A percentile compares a stretch with the other conserved stretches of the same genome.
These are phyloP conservation scores for Naganishia vishniacii DNA, from an alignment of 768 basidiomycete species.

Conservation along the genomic window DNA sequence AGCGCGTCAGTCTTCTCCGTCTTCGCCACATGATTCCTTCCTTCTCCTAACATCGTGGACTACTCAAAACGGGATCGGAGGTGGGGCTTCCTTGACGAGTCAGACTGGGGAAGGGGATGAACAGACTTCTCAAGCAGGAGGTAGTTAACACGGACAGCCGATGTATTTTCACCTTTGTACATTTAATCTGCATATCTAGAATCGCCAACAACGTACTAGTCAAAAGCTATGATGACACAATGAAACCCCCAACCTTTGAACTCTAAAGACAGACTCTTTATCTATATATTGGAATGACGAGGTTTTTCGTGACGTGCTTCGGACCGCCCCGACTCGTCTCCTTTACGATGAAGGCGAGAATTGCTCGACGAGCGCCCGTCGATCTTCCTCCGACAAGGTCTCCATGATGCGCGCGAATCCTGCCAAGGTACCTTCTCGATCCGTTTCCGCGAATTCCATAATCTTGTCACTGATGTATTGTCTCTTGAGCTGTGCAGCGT, in stretches of 20 bases:
- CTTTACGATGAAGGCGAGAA: slow-evolving; percentile 18
- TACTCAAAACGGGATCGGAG: too few relatives aligned
- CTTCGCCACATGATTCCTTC: too few relatives aligned
- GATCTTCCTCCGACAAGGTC: slow-evolving; percentile 67
- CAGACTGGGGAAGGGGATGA: too few relatives aligned
- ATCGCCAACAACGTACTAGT: neutral
- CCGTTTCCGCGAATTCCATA: slow-evolving; percentile 64
- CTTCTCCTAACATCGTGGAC: too few relatives aligned
- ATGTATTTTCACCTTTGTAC: neutral
- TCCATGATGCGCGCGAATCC: slow-evolving; percentile 70
- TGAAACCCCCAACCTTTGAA: neutral
- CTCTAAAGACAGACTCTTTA: neutral
- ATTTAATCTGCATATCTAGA: slow-evolving; percentile 7
- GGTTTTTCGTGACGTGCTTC: neutral
- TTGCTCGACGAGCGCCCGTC: slow-evolving; percentile 54
- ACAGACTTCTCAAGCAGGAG: too few relatives aligned
- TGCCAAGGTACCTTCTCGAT: slow-evolving; percentile 69
- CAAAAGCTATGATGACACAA: neutral
- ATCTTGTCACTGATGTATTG: slow-evolving; percentile 65
- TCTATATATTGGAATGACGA: too few relatives aligned
- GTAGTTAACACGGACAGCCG: too few relatives aligned
- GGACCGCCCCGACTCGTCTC: neutral
- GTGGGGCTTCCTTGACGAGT: too few relatives aligned
- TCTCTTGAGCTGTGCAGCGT: slow-evolving; percentile 60
- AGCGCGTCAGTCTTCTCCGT: too few relatives aligned